Base-by-base conservation (phyloP, 371 early-diverging fungal genomes). In the Mortierella sp. region DNA sequence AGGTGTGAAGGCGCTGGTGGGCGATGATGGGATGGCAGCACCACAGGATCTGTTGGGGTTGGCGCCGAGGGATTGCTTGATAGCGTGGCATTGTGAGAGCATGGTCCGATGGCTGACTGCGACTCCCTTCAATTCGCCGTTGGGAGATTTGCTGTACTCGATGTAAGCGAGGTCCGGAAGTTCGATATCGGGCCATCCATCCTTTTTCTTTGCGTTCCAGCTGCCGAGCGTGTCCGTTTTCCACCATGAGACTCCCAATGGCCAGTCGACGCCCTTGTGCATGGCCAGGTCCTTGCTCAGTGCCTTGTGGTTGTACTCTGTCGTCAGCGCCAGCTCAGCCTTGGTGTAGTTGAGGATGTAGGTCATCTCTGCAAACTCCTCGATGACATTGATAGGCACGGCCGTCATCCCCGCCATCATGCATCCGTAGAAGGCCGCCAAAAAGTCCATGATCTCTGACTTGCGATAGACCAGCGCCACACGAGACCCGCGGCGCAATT, bases 91-190 rank as follows among this genome's bases (percentile, higher is more conserved):
- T 71, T 94, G 95, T 40, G 91, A 86, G 85, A 96, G 90, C 44
- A 97, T 88, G 7, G 94, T 92, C 19, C 91, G 87, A 77, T 97
- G 96, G 43, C 93, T 92, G 40, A 97, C 86, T 16, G 91, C 91
- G 7, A 96, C 94, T 52, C 96, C 97, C 82, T 96, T 96, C 9
- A 96, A 87, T 83, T 95, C 95, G 45, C 96, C 96, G 68, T 91
- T 92, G 13, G 91, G 90, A 69, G 94, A 93, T 71, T 96, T 96
- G 67, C 92, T 91, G 74, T 93, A 96, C 82, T 96, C 96, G 47
- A 97, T 90, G 74, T 96, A 96, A 5, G 97, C 97, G n/a, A 94
- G 79, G 40, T 95, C 95, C 1, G 88, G 85, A 0, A 89, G 87
- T 47, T 91, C 88, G 52, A 80, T 85, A 24, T 85, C 77, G 2